Evolutionary conservation across 2,329 filamentous ascomycete genomes (phyloP).

Genomic region (Diaporthe vaccinii): DNA sequence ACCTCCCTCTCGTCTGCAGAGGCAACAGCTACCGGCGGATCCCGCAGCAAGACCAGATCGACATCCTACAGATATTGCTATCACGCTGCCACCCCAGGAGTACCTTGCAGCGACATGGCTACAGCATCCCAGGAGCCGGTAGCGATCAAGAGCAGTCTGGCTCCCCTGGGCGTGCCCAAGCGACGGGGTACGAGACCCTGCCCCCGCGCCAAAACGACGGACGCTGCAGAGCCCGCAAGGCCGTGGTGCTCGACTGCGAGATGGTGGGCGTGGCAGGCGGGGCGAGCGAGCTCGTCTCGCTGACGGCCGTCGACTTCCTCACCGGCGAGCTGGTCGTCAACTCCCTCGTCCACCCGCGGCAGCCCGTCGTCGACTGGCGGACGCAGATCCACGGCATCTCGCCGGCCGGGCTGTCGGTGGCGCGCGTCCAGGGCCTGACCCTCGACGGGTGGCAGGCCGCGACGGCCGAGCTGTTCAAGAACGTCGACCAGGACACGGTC

Average conservation of each 20-base stretch:
- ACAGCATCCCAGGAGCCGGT: neutral
- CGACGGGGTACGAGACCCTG: neutral
- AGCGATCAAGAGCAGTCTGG: neutral
- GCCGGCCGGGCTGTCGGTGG: neutral
- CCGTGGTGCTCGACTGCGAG: slow-evolving; percentile 20
- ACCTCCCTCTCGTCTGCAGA: neutral
- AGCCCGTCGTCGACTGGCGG: slow-evolving; percentile 13
- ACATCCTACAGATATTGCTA: neutral
- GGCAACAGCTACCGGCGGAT: slow-evolving; percentile 1
- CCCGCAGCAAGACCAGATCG: neutral
- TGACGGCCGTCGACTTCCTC: slow-evolving; percentile 25
- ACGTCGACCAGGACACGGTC: slow-evolving; percentile 13
- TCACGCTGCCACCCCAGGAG: neutral
- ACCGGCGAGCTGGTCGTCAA: slow-evolving; percentile 9
- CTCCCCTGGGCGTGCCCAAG: neutral
- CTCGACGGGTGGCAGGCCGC: slow-evolving; percentile 19
- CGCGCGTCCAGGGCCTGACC: neutral
- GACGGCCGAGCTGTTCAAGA: neutral
- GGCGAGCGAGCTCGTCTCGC: neutral
- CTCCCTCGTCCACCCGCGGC: slow-evolving; percentile 15
- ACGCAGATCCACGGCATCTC: slow-evolving; percentile 21
- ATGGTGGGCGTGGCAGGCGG: slow-evolving; percentile 19
- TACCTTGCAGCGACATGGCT: neutral
- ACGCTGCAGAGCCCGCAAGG: neutral
- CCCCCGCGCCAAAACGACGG: neutral